Evolutionary conservation across 495 filamentous ascomycete species (phyloP).

Genomic region (Penicillium roqueforti): DNA sequence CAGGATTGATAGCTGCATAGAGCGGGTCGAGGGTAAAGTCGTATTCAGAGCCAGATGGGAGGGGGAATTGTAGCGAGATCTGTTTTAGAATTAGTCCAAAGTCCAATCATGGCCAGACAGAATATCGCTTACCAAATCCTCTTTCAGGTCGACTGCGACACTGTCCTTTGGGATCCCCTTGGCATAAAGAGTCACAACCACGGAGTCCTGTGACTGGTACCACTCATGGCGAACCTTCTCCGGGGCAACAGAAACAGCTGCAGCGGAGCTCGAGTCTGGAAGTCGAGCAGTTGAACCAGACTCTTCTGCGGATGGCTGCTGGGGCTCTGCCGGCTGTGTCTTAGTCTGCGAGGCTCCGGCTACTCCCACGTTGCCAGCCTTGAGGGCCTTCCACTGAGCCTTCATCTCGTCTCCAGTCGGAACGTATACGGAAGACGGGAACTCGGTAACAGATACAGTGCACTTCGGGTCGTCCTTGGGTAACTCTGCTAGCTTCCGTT

Average conservation of each 20-base stretch:
- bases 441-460: constrained; percentile 56
- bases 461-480: constrained; percentile 56
- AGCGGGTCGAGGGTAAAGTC: constrained; percentile 70
- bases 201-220: constrained; percentile 66
- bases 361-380: constrained; percentile 21
- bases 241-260: background rate
- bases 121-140: constrained; percentile 41
- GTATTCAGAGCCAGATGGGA: constrained; percentile 54
- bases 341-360: constrained; percentile 13
- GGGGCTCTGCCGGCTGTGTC: too few relatives aligned
- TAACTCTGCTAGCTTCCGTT: constrained; percentile 48
- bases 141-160: constrained; percentile 53
- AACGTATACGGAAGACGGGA: constrained; percentile 53
- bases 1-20: constrained; percentile 58
- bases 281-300: background rate
- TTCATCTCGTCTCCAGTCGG: constrained; percentile 38
- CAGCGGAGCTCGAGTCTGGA: background rate
- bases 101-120: background rate
- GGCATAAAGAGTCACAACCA: constrained; percentile 66
- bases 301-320: background rate
- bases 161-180: constrained; percentile 67
- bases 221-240: constrained; percentile 72
- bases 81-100: constrained; percentile 17
- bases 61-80: constrained; percentile 65
- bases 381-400: constrained; percentile 29